Evolutionary conservation across 192 early-diverging fungal genomes (phyloP).

Genomic region (Rhizophagus prolifer): DNA sequence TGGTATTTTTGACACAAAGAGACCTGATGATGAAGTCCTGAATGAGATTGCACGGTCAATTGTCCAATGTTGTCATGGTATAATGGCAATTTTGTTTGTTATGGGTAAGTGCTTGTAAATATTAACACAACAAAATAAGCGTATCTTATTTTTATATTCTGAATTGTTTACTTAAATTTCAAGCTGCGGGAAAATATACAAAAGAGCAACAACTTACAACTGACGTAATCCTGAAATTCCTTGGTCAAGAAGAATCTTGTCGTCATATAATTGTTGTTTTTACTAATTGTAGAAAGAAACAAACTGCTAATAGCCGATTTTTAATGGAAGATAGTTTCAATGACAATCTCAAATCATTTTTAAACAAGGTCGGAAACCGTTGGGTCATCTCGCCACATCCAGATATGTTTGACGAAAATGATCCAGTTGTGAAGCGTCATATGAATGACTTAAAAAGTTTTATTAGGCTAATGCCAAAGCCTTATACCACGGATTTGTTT

Average conservation of each 20-base stretch:
- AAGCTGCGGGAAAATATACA: not conserved
- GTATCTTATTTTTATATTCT: too few relatives aligned
- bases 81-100: not conserved
- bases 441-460: not conserved
- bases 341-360: not conserved
- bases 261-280: not conserved
- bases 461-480: not conserved
- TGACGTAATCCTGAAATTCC: not conserved
- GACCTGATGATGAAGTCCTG: not conserved
- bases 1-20: not conserved
- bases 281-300: not conserved
- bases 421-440: not conserved
- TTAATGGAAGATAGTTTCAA: not conserved
- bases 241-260: not conserved
- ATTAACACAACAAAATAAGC: too few relatives aligned
- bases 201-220: not conserved
- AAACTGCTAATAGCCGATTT: too few relatives aligned
- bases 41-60: not conserved
- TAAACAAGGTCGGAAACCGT: not conserved
- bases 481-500: not conserved
- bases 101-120: not conserved
- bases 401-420: not conserved
- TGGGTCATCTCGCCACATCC: not conserved
- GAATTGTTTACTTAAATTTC: not conserved
- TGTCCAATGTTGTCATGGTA: not conserved